Evolutionary conservation across 345 rosid species (phyloP).

Genomic region (Eucalyptus decipiens): DNA sequence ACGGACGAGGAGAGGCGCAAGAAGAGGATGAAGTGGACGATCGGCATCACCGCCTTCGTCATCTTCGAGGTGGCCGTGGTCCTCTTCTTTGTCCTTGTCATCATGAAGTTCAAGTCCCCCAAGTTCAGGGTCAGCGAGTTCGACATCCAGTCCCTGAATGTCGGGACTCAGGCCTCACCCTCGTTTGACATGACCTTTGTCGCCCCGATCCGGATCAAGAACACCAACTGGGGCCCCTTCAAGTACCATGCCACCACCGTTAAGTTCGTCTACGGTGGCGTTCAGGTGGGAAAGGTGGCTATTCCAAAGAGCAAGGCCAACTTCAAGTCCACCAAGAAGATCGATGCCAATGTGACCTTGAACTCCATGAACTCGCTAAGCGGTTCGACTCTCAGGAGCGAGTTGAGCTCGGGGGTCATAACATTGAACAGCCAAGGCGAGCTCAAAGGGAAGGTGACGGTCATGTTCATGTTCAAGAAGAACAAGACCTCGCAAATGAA

Average conservation of each 20-base stretch:
- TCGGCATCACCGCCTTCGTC: neutral
- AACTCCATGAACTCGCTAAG: neutral
- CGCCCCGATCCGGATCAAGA: constrained; percentile 4
- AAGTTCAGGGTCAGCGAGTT: neutral
- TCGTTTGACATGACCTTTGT: neutral
- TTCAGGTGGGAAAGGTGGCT: neutral
- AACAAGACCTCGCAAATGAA: neutral
- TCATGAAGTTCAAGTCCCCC: constrained; percentile 1
- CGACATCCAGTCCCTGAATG: neutral
- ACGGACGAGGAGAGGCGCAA: neutral
- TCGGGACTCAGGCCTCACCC: neutral
- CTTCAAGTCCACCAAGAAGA: constrained; percentile 2
- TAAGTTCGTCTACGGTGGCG: neutral
- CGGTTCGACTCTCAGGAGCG: neutral
- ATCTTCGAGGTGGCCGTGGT: neutral
- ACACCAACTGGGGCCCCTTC: constrained; percentile 6
- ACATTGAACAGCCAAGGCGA: neutral
- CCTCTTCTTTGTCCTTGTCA: neutral
- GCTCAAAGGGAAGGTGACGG: neutral
- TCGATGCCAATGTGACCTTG: neutral
- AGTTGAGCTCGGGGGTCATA: neutral
- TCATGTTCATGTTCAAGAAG: neutral
- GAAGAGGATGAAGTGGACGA: neutral
- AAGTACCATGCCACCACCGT: neutral
- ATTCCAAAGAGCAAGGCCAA: neutral